phyloP scores from a whole-genome alignment of 345 rosid genomes.

The Physaria fendleri region DNA sequence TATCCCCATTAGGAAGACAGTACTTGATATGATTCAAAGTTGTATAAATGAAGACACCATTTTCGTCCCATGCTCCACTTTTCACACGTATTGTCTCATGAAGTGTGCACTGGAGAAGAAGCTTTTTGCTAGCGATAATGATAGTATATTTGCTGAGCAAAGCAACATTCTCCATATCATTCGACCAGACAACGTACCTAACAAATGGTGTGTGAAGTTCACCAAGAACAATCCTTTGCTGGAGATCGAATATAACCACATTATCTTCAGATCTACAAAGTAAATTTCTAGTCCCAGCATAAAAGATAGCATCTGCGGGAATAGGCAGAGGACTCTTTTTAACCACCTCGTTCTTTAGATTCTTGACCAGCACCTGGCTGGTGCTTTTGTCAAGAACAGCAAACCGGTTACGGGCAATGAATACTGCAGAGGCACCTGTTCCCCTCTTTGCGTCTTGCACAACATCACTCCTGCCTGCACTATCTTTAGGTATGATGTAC shows the following conservation, averaged over 20 bases:
- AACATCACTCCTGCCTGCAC: conserved; percentile 61
- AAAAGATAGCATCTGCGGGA: conserved; percentile 76
- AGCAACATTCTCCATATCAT: conserved; percentile 92
- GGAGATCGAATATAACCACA: conserved; percentile 86
- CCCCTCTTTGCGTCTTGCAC: conserved; percentile 87
- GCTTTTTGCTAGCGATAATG: conserved; percentile 79
- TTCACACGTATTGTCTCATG: conserved; percentile 95
- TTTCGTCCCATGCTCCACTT: conserved; percentile 98
- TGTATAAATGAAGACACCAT: conserved; percentile 42
- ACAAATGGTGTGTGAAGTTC: conserved; percentile 83
- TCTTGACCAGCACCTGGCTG: conserved; percentile 80
- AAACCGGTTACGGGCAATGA: conserved; percentile 87
- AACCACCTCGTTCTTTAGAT: conserved; percentile 82
- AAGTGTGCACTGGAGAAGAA: conserved; percentile 80
- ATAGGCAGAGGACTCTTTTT: conserved; percentile 72
- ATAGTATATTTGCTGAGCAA: conserved; percentile 94
- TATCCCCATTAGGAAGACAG: conserved; percentile 93
- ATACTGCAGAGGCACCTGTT: conserved; percentile 76
- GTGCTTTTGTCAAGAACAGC: conserved; percentile 92
- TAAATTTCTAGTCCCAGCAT: conserved; percentile 91
- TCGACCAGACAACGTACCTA: conserved; percentile 83
- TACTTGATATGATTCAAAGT: conserved; percentile 47
- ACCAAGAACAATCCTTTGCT: conserved; percentile 82
- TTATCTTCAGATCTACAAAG: conserved; percentile 89
- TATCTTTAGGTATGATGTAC: conserved; percentile 80